These are phyloP conservation scores for Umbilicaria muhlenbergii DNA, from an alignment of 495 filamentous ascomycete species.

Conservation along the genomic window DNA sequence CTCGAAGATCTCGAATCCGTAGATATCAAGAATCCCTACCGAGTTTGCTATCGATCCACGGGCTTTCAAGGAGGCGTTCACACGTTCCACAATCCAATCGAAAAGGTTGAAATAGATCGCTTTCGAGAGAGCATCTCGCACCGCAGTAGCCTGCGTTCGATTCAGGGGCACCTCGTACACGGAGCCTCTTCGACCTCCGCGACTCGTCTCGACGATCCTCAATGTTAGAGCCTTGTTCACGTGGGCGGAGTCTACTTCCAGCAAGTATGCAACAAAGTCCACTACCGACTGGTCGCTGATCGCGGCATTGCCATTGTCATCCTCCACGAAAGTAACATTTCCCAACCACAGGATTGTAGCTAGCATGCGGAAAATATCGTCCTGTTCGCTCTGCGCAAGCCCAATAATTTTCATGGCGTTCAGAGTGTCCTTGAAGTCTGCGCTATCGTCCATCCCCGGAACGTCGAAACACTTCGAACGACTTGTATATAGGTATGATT, in stretches of 20 bases:
- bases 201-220: constrained; percentile 76
- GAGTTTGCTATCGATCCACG: constrained; percentile 60
- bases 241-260: constrained; percentile 69
- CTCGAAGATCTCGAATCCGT: constrained; percentile 99
- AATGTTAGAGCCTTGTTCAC: constrained; percentile 82
- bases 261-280: constrained; percentile 83
- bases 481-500: constrained; percentile 91
- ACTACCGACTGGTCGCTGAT: constrained; percentile 80
- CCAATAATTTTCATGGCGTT: constrained; percentile 93
- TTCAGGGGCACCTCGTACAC: constrained; percentile 91
- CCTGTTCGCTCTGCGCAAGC: constrained; percentile 75
- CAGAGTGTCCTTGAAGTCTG: constrained; percentile 83
- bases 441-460: constrained; percentile 76
- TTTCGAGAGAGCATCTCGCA: constrained; percentile 84
- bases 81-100: constrained; percentile 92
- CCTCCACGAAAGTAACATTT: constrained; percentile 78
- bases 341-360: constrained; percentile 89
- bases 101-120: constrained; percentile 96
- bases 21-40: constrained; percentile 97
- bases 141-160: constrained; percentile 75
- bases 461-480: constrained; percentile 89
- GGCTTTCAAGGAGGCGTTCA: constrained; percentile 79
- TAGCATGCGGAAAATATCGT: constrained; percentile 93
- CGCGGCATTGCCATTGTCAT: constrained; percentile 73
- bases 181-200: constrained; percentile 61